Evolutionary conservation across 2,329 filamentous ascomycete species (phyloP).

Genomic region (Venturia pyrina): DNA sequence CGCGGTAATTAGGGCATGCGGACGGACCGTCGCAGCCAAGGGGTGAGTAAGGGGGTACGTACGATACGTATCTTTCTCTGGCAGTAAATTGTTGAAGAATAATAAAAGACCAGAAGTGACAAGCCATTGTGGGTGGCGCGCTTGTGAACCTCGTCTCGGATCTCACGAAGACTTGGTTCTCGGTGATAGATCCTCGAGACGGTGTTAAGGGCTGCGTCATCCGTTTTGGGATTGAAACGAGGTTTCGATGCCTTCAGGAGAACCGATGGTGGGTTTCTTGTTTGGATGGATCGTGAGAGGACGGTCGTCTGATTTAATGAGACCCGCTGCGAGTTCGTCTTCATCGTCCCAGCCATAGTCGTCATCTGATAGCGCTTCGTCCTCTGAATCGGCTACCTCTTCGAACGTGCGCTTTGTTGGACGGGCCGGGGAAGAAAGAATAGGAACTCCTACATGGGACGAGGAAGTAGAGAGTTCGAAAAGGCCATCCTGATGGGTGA

Average conservation of each 20-base stretch:
- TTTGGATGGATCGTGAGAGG: neutral
- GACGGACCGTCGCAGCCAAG: neutral
- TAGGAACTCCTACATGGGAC: neutral
- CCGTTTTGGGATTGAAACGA: neutral
- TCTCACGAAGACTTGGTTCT: neutral
- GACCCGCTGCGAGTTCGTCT: constrained; percentile 31
- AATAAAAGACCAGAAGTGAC: neutral
- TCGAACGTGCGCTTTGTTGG: constrained; percentile 47
- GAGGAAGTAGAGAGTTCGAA: neutral
- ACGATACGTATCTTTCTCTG: neutral
- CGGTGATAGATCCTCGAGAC: neutral
- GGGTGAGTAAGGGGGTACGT: neutral
- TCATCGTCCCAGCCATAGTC: constrained; percentile 66
- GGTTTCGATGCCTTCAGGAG: neutral
- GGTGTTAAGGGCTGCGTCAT: neutral
- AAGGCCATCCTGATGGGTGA: constrained; percentile 9
- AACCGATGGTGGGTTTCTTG: neutral
- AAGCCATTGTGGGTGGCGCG: neutral
- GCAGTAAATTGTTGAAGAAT: neutral
- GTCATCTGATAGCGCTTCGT: constrained; percentile 52
- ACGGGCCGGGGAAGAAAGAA: constrained; percentile 20
- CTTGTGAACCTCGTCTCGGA: neutral
- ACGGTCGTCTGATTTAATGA: neutral
- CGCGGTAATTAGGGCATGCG: neutral
- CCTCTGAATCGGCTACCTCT: constrained; percentile 48